Base-by-base conservation (phyloP, 2,329 filamentous ascomycete species). In the Pestalotiopsis sp. region DNA sequence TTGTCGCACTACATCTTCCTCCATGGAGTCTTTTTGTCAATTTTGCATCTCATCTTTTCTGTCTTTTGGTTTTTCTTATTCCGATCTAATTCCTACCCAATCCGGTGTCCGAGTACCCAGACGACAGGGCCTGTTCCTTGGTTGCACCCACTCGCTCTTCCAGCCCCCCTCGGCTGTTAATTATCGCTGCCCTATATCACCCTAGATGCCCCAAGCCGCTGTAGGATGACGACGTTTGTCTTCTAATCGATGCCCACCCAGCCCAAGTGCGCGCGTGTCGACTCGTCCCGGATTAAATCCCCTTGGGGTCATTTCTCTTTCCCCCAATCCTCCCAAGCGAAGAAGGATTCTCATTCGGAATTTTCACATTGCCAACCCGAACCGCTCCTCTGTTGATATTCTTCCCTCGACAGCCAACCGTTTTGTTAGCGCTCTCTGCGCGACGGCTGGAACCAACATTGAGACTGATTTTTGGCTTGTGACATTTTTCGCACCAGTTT, bases 191-290 rank as follows among this genome's bases (percentile, higher is more conserved):
- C 65, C 65, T 67, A 67, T 67, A 67, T n/a, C 63, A 57, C 63
- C 23, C 49, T 66, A 58, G 36, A 38, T 17, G n/a, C 57, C 55
- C 55, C 52, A 67, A 45, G 66, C 59, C 70, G 67, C 72, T 76
- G 74, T 76, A 69, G 72, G 74, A 76, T 77, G 75, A 76, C 73
- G 75, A 76, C 71, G 75, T 76, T 72, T 71, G 71, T 25, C 45
- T 70, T 39, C 59, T 62, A 36, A 62, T 62, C 12, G 27, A 62
- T 62, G 59, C 66, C 71, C 69, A 61, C 68, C 62, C 41, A 66
- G 12, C 60, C 61, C 64, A 65, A 52, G 45, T 52, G 45, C 45
- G 45, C 45, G 45, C 20, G 45, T 49, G 41, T 52, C 45, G 60
- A 60, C 62, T 70, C 27, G 59, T 62, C 36, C 61, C 39, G 70